A percentile compares a stretch with the other conserved stretches of the same genome.
These are phyloP conservation scores for Durusdinium trenchii DNA, from an alignment of 73 alveolate species.

Conservation along the genomic window DNA sequence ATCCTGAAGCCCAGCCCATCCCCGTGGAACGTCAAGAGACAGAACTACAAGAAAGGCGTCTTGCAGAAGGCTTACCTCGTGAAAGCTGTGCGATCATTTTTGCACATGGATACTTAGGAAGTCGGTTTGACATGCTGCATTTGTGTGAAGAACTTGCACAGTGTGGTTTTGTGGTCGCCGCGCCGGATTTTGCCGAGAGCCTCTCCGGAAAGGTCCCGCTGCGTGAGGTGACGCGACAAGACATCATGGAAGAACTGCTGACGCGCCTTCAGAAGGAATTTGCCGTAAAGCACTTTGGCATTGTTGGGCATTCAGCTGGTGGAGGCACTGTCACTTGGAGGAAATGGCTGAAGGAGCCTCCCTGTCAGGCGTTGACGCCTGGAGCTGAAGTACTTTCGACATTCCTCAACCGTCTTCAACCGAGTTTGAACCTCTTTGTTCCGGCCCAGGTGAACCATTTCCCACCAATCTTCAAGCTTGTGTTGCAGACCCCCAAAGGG, in stretches of 20 bases:
- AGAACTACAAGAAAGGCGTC: conserved; percentile 9
- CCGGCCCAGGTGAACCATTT: no score
- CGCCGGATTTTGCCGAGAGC: conserved; percentile 78
- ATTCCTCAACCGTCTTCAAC: no score
- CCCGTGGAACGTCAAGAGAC: conserved; percentile 20
- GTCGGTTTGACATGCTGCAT: conserved; percentile 63
- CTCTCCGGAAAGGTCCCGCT: conserved; percentile 26
- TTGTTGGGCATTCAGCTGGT: conserved; percentile 76
- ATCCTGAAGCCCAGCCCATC: conserved; percentile 22
- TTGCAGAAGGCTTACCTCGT: neutral
- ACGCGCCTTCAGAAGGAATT: neutral
- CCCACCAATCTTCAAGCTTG: no score
- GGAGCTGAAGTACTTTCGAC: no score
- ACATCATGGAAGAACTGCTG: conserved; percentile 32
- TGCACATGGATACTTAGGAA: conserved; percentile 71
- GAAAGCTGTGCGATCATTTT: conserved; percentile 71
- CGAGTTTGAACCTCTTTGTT: no score
- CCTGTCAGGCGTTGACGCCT: no score
- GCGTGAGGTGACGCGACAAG: neutral
- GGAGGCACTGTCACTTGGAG: conserved; percentile 84
- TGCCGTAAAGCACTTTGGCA: conserved; percentile 35
- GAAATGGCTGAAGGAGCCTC: no score
- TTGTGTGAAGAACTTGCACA: conserved; percentile 38
- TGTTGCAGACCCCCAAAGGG: no score
- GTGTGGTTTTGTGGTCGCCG: conserved; percentile 47